These are phyloP conservation scores for Viola pubescens DNA, from an alignment of 441 rosid species.

Conservation along the genomic window DNA sequence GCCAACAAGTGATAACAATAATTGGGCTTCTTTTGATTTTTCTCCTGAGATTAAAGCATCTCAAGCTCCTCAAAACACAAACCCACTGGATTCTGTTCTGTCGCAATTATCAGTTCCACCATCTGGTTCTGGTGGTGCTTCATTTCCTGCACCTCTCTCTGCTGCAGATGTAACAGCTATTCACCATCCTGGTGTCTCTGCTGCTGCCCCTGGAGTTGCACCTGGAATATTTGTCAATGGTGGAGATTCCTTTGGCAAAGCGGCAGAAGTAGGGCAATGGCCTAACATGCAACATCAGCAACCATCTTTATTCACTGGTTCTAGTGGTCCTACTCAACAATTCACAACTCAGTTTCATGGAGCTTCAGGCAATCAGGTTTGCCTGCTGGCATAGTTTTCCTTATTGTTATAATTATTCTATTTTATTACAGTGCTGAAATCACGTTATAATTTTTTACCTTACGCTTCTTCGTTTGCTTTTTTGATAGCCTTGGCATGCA, in stretches of 20 bases:
- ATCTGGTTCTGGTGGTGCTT: slow-evolving; percentile 37
- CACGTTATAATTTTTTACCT: too few species aligned
- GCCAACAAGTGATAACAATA: slow-evolving; percentile 43
- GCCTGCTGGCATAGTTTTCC: slow-evolving; percentile 12
- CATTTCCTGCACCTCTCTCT: slow-evolving; percentile 23
- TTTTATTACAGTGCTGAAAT: too few species aligned
- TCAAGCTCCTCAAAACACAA: slow-evolving; percentile 44
- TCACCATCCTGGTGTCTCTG: slow-evolving; percentile 20
- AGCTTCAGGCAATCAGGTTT: slow-evolving; percentile 54
- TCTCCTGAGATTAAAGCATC: slow-evolving; percentile 44
- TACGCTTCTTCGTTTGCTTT: background rate
- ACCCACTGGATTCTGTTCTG: slow-evolving; percentile 68
- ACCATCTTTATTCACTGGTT: slow-evolving; percentile 39
- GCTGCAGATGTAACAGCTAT: slow-evolving; percentile 16
- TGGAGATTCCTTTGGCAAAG: slow-evolving; percentile 22
- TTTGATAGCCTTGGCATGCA: background rate
- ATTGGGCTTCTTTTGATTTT: slow-evolving; percentile 91
- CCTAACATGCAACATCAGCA: slow-evolving; percentile 41
- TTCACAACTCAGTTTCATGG: slow-evolving; percentile 32
- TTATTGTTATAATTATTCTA: background rate
- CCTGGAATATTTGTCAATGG: slow-evolving; percentile 27
- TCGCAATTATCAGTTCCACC: slow-evolving; percentile 63
- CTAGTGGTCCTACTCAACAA: slow-evolving; percentile 37
- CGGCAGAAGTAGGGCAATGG: slow-evolving; percentile 34
- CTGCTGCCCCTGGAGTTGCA: slow-evolving; percentile 24